A percentile compares a stretch with the other conserved stretches of the same genome.
These are phyloP conservation scores for Chamaenerion angustifolium DNA, from an alignment of 345 rosid species.

Conservation along the genomic window DNA sequence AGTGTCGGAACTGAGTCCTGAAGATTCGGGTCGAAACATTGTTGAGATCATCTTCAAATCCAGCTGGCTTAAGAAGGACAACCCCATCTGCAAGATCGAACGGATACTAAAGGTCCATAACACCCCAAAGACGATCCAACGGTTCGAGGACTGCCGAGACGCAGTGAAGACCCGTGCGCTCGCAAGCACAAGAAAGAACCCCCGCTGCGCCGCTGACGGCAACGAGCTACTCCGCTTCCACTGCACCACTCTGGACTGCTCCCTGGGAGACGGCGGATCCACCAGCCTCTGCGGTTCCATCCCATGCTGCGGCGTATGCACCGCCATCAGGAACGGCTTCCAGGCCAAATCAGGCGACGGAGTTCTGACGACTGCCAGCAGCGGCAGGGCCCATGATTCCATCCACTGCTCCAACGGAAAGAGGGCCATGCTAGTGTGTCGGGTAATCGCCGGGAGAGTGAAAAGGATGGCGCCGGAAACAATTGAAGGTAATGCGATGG, in stretches of 20 bases:
- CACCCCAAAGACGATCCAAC: slow-evolving; percentile 49
- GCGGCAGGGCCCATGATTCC: slow-evolving; percentile 11
- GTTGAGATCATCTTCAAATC: slow-evolving; percentile 85
- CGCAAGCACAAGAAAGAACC: slow-evolving; percentile 44
- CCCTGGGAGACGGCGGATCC: slow-evolving; percentile 48
- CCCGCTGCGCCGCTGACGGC: slow-evolving; percentile 75
- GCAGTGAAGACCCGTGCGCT: slow-evolving; percentile 37
- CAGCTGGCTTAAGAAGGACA: slow-evolving; percentile 66
- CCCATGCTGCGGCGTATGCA: slow-evolving; percentile 40
- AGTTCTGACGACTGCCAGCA: slow-evolving; percentile 8
- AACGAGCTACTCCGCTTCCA: slow-evolving; percentile 73
- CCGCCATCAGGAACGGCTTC: slow-evolving; percentile 57
- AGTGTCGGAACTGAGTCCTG: slow-evolving; percentile 62
- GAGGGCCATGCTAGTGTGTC: slow-evolving; percentile 14
- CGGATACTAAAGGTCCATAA: slow-evolving; percentile 66
- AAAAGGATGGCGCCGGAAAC: background rate
- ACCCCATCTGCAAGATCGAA: slow-evolving; percentile 51
- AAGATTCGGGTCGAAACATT: slow-evolving; percentile 77
- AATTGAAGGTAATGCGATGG: too few species aligned
- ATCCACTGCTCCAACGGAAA: slow-evolving; percentile 8
- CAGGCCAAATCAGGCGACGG: slow-evolving; percentile 9
- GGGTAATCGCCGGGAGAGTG: slow-evolving; percentile 12
- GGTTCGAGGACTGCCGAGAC: slow-evolving; percentile 66
- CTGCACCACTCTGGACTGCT: slow-evolving; percentile 42
- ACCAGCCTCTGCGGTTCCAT: slow-evolving; percentile 47